phyloP scores from a whole-genome alignment of 23 red algal species.

The Porphyridium purpureum region DNA sequence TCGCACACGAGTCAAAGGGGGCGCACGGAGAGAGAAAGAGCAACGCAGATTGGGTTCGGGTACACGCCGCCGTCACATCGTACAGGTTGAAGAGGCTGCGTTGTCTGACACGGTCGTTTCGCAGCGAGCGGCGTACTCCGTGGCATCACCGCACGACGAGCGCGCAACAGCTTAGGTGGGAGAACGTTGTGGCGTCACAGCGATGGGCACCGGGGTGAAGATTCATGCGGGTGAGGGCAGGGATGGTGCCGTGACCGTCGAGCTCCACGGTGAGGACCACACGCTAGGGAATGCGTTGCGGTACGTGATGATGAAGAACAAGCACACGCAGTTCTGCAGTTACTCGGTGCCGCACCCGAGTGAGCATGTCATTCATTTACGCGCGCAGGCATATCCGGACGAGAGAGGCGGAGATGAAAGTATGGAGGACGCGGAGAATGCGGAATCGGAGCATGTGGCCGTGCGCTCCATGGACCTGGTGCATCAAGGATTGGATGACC shows the following conservation, averaged over 20 bases:
- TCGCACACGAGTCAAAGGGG: too few relatives aligned
- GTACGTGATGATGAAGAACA: slow-evolving; percentile 60
- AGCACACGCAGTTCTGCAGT: slow-evolving; percentile 53
- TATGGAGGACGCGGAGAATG: not conserved
- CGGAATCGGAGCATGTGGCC: too few relatives aligned
- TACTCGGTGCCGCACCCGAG: slow-evolving; percentile 96
- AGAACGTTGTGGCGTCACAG: too few relatives aligned
- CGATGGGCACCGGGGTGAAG: slow-evolving; percentile 10
- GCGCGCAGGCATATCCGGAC: slow-evolving; percentile 41
- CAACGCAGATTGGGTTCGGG: too few relatives aligned
- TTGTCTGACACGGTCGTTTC: too few relatives aligned
- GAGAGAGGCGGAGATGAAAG: not conserved
- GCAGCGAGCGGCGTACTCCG: too few relatives aligned
- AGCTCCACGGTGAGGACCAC: slow-evolving; percentile 68
- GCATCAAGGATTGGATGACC: slow-evolving; percentile 23
- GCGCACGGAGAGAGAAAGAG: too few relatives aligned
- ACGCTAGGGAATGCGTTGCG: slow-evolving; percentile 89
- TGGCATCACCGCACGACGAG: too few relatives aligned
- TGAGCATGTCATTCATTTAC: slow-evolving; percentile 75
- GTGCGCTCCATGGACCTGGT: slow-evolving; percentile 21
- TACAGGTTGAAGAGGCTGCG: too few relatives aligned
- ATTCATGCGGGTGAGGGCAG: slow-evolving; percentile 21
- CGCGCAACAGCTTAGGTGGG: too few relatives aligned
- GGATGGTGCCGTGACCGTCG: slow-evolving; percentile 42
- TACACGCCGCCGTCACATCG: too few relatives aligned